A percentile compares a stretch with the other conserved stretches of the same genome.
phyloP scores from a whole-genome alignment of 441 rosid genomes.

The Brassica hybrid region DNA sequence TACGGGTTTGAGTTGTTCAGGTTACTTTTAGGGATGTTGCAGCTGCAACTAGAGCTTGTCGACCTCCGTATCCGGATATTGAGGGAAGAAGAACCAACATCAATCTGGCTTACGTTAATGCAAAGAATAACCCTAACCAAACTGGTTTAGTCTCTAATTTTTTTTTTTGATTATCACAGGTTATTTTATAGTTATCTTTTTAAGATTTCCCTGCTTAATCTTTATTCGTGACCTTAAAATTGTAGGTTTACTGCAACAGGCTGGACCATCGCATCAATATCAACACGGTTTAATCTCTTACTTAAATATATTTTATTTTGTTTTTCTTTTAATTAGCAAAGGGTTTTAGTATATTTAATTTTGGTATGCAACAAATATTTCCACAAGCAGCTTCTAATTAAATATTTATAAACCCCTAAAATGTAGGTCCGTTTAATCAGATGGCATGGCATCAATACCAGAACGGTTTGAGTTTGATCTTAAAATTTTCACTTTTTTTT shows the following conservation, averaged over 20 bases:
- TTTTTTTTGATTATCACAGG: not conserved
- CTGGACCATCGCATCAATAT: conserved; percentile 5
- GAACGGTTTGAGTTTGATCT: not conserved
- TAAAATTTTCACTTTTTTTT: too few species aligned
- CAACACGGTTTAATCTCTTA: not conserved
- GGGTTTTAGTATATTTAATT: not conserved
- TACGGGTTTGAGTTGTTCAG: not conserved
- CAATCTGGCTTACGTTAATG: conserved; percentile 9
- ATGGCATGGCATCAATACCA: conserved; percentile 1
- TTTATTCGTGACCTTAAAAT: not conserved
- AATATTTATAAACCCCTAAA: not conserved
- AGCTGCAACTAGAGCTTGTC: not conserved
- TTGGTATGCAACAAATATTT: not conserved
- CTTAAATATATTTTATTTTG: too few species aligned
- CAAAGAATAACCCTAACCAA: conserved; percentile 2
- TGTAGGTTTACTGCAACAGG: conserved; percentile 10
- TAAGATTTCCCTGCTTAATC: not conserved
- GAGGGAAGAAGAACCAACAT: conserved; percentile 23
- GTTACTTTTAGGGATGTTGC: conserved; percentile 18
- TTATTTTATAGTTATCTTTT: not conserved
- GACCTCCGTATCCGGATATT: not conserved
- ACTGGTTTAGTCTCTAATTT: conserved; percentile 11
- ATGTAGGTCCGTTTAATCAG: not conserved
- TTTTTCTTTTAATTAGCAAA: not conserved
- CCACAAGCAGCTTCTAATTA: not conserved